phyloP scores from a whole-genome alignment of 352 stramenopile species.

The Phytophthora meadii region DNA sequence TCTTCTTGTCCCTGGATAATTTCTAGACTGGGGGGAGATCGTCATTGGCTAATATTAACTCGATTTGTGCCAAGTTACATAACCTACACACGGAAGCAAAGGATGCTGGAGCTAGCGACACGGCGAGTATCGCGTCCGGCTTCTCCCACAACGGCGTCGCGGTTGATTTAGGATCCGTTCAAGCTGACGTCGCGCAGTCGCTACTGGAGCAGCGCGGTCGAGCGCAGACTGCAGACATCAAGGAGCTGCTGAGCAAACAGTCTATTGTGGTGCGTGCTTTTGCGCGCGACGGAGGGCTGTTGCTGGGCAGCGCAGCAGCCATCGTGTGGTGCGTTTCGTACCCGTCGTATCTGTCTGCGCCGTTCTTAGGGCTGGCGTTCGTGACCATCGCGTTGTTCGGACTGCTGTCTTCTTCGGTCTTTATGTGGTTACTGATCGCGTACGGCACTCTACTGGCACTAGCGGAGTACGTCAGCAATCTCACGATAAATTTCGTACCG shows the following conservation, averaged over 20 bases:
- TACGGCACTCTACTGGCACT: conserved; percentile 67
- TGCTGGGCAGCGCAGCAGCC: conserved; percentile 69
- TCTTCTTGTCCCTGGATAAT: conserved; percentile 8
- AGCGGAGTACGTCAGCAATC: conserved; percentile 72
- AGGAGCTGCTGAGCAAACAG: conserved; percentile 65
- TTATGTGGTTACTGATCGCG: conserved; percentile 71
- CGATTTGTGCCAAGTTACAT: conserved; percentile 58
- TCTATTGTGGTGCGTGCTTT: conserved; percentile 74
- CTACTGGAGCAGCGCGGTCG: conserved; percentile 39
- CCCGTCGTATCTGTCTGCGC: conserved; percentile 76
- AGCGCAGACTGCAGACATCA: conserved; percentile 43
- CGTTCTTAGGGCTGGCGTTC: conserved; percentile 71
- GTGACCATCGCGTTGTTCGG: conserved; percentile 76
- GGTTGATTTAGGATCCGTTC: conserved; percentile 36
- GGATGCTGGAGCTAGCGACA: conserved; percentile 9
- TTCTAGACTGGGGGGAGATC: conserved; percentile 19
- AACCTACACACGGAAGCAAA: conserved; percentile 54
- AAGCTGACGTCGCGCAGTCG: conserved; percentile 36
- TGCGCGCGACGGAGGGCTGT: conserved; percentile 65
- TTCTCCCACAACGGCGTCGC: conserved; percentile 26
- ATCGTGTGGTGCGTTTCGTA: conserved; percentile 87
- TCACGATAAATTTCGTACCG: conserved; percentile 59
- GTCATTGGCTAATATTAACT: too few relatives aligned
- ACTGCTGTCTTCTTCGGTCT: conserved; percentile 47
- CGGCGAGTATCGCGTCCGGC: conserved; percentile 8